Percentiles rank a stretch among this genome's conserved stretches.
These are phyloP conservation scores for Capsella bursapastoris DNA, from an alignment of 345 rosid species.

Conservation along the genomic window DNA sequence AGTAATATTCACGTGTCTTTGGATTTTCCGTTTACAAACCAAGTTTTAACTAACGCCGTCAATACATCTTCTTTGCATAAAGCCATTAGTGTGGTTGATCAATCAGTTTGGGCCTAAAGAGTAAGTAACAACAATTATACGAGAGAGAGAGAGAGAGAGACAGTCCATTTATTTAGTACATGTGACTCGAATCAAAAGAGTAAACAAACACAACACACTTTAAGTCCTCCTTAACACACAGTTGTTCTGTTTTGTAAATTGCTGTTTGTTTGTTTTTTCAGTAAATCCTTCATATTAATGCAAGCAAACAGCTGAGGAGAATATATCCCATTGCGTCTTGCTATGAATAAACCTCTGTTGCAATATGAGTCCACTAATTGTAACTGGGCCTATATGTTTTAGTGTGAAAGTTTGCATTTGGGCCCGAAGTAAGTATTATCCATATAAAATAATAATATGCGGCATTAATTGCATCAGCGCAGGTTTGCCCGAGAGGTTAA, in stretches of 20 bases:
- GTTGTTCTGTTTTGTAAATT: background rate
- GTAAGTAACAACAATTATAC: background rate
- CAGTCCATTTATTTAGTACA: too few relatives aligned
- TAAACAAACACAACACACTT: background rate
- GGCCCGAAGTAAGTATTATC: background rate
- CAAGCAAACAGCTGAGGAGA: background rate
- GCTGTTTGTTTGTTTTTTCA: background rate
- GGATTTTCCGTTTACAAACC: background rate
- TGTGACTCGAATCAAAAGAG: too few relatives aligned
- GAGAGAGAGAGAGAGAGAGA: too few relatives aligned
- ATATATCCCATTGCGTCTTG: background rate
- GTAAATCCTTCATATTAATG: background rate
- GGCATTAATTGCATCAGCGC: background rate
- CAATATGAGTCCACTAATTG: too few relatives aligned
- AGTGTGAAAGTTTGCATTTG: background rate
- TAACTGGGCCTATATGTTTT: background rate
- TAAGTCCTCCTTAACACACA: background rate
- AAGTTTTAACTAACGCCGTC: conserved; percentile 26
- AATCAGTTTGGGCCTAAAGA: background rate
- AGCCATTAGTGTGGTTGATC: background rate
- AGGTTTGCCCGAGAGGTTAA: conserved; percentile 99
- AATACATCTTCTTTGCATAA: background rate
- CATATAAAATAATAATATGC: too few relatives aligned
- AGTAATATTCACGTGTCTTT: conserved; percentile 21
- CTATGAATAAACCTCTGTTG: background rate